Conservation (phyloP, 768 basidiomycete species). For the Tulasnella sp. region DNA sequence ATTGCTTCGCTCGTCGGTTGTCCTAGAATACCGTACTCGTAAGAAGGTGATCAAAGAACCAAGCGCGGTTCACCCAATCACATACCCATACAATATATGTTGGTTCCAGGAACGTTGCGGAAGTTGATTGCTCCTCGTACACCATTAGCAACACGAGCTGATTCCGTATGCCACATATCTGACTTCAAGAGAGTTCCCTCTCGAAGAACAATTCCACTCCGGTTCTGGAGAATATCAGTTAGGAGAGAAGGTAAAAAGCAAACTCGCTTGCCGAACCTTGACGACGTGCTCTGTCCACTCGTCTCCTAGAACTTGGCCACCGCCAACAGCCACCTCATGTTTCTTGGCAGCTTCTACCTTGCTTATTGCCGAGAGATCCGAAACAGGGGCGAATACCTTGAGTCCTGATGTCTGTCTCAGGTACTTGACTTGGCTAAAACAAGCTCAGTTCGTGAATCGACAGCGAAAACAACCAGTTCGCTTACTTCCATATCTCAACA, state of each 20-base stretch:
- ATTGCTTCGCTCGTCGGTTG: slow-evolving; percentile 90
- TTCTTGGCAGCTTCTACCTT: slow-evolving; percentile 59
- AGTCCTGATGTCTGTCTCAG: slow-evolving; percentile 76
- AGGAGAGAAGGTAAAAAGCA: background rate
- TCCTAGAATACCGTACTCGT: slow-evolving; percentile 33
- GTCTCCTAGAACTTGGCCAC: slow-evolving; percentile 85
- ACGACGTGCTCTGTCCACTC: slow-evolving; percentile 95
- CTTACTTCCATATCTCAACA: slow-evolving; percentile 91
- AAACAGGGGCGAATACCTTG: slow-evolving; percentile 87
- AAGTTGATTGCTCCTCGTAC: slow-evolving; percentile 96
- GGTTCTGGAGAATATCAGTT: slow-evolving; percentile 50
- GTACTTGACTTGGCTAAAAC: slow-evolving; percentile 72
- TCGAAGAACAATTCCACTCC: slow-evolving; percentile 89
- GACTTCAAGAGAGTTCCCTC: slow-evolving; percentile 88
- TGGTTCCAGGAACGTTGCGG: slow-evolving; percentile 71
- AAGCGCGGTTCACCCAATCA: background rate
- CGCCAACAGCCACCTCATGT: slow-evolving; percentile 68
- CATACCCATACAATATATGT: slow-evolving; percentile 74
- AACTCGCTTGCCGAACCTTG: slow-evolving; percentile 49
- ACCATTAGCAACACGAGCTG: slow-evolving; percentile 51
- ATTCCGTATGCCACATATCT: slow-evolving; percentile 82
- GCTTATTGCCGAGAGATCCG: slow-evolving; percentile 79
- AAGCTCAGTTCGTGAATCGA: background rate
- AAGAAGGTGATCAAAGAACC: background rate
- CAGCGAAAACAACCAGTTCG: slow-evolving; percentile 9